These are phyloP conservation scores for Coprinopsis sp. DNA, from an alignment of 768 basidiomycete genomes.

Conservation along the genomic window DNA sequence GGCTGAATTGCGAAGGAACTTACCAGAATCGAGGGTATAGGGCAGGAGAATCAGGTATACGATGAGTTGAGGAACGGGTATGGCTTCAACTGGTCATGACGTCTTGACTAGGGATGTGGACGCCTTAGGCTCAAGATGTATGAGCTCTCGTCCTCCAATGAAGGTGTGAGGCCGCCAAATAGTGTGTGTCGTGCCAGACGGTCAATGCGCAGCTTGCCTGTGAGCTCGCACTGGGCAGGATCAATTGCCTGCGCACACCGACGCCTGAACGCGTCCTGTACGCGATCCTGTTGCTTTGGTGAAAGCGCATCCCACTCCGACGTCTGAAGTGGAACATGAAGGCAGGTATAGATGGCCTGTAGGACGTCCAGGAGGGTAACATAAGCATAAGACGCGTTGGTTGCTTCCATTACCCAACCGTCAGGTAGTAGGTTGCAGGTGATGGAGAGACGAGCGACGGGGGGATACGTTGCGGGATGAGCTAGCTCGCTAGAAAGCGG, in stretches of 20 bases:
- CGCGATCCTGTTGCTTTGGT: slow-evolving; percentile 36
- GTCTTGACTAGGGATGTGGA: slow-evolving; percentile 3
- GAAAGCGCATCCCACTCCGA: slow-evolving; percentile 41
- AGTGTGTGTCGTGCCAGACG: slow-evolving; percentile 42
- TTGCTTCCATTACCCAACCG: slow-evolving; percentile 37
- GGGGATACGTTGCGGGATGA: slow-evolving; percentile 41
- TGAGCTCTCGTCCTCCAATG: slow-evolving; percentile 29
- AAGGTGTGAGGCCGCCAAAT: slow-evolving; percentile 50
- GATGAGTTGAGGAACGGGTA: neutral
- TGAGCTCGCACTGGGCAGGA: slow-evolving; percentile 28
- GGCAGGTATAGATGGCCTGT: slow-evolving; percentile 35
- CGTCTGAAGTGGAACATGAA: slow-evolving; percentile 33
- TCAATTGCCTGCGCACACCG: slow-evolving; percentile 40
- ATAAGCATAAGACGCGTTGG: slow-evolving; percentile 37
- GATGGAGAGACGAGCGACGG: slow-evolving; percentile 32
- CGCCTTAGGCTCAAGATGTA: slow-evolving; percentile 47
- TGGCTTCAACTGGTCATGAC: neutral
- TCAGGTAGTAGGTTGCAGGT: slow-evolving; percentile 43
- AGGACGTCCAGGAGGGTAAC: slow-evolving; percentile 53
- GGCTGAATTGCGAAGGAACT: too few species aligned
- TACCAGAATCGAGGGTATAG: too few species aligned
- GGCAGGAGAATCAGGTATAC: neutral
- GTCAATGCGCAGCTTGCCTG: slow-evolving; percentile 46
- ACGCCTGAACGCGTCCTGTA: slow-evolving; percentile 37
- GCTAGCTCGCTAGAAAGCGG: slow-evolving; percentile 29